Conservation (phyloP, 768 basidiomycete species). For the Kwoniella newhampshirensis region DNA sequence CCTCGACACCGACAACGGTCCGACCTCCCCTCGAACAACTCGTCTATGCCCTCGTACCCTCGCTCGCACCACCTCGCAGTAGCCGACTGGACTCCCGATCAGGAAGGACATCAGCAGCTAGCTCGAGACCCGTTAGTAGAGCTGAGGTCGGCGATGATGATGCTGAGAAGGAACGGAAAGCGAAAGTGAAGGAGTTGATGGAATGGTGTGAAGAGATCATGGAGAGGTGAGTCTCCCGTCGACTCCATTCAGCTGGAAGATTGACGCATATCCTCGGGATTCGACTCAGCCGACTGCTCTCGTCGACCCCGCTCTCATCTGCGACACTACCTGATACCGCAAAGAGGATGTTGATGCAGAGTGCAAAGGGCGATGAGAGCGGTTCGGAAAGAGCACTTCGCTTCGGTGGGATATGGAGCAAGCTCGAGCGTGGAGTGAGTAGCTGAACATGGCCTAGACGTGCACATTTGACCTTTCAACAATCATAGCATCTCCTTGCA, state of each 20-base stretch:
- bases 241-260: background rate
- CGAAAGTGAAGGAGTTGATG: conserved; percentile 41
- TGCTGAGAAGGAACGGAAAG: conserved; percentile 29
- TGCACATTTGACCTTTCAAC: background rate
- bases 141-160: conserved; percentile 20
- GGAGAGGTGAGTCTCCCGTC: conserved; percentile 24
- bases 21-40: conserved; percentile 42
- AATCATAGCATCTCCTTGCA: conserved; percentile 29
- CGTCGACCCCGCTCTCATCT: conserved; percentile 22
- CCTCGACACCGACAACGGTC: conserved; percentile 11
- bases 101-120: conserved; percentile 22
- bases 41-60: conserved; percentile 36
- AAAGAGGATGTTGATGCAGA: conserved; percentile 20
- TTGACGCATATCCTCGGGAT: background rate
- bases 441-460: background rate
- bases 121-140: conserved; percentile 25
- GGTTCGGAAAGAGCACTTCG: conserved; percentile 32
- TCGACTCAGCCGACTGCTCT: conserved; percentile 17
- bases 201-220: conserved; percentile 43
- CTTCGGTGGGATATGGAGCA: conserved; percentile 39
- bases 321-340: conserved; percentile 35
- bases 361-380: conserved; percentile 10
- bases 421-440: conserved; percentile 43
- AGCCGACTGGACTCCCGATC: conserved; percentile 1
- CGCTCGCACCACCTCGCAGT: conserved; percentile 34